Percentiles rank a stretch among this genome's conserved stretches.
Evolutionary conservation across 441 rosid genomes (phyloP).

Genomic region (Gossypium schwendimanii): DNA sequence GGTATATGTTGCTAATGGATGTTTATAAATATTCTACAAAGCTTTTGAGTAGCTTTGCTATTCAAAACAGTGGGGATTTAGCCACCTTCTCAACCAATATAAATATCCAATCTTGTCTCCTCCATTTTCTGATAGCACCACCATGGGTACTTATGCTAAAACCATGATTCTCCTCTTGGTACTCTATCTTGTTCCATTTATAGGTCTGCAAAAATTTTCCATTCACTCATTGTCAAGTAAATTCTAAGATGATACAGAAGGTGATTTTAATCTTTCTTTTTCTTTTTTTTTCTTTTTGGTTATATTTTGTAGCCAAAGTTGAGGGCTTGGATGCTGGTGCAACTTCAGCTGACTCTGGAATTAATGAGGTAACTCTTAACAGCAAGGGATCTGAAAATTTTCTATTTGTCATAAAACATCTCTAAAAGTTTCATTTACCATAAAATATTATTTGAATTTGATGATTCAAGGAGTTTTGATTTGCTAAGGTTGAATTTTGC

Average conservation of each 20-base stretch:
- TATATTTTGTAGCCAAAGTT: conserved; percentile 12
- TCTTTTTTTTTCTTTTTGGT: background rate
- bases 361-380: conserved; percentile 17
- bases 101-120: conserved; percentile 12
- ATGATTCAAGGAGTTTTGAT: background rate
- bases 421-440: background rate
- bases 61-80: background rate
- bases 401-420: background rate
- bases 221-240: background rate
- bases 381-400: background rate
- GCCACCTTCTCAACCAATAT: conserved; percentile 9
- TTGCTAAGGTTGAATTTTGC: background rate
- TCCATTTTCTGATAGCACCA: background rate
- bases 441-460: background rate
- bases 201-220: conserved; percentile 15
- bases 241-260: background rate
- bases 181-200: conserved; percentile 8
- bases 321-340: background rate
- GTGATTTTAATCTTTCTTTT: background rate
- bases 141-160: conserved; percentile 22
- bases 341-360: background rate
- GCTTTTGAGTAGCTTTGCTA: conserved; percentile 20
- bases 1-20: conserved; percentile 20
- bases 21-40: conserved; percentile 17
- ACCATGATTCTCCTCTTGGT: conserved; percentile 14